phyloP scores from a whole-genome alignment of 2,329 filamentous ascomycete species.

The Clonostachys solani region DNA sequence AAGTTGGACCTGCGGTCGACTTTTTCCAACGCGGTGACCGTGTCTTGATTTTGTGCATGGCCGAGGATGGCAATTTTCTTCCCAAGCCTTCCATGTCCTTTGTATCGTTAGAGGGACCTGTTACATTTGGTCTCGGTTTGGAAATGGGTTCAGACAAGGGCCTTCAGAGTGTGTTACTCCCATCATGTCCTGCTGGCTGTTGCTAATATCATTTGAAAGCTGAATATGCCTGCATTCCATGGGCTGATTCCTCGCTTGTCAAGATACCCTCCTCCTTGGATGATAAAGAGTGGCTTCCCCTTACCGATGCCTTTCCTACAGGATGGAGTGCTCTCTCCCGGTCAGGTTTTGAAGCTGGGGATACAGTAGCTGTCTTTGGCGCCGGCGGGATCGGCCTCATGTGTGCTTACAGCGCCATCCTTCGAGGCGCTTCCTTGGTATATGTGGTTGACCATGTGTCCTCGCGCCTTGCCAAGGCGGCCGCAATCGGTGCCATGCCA shows the following conservation, averaged over 20 bases:
- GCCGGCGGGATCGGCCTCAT: constrained; percentile 62
- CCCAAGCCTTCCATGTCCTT: constrained; percentile 6
- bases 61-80: constrained; percentile 7
- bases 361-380: constrained; percentile 61
- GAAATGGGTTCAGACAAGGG: not conserved
- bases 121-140: not conserved
- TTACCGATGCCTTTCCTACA: constrained; percentile 5
- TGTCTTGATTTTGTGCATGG: constrained; percentile 21
- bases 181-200: not conserved
- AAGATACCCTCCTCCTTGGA: constrained; percentile 19
- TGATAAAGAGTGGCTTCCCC: not conserved
- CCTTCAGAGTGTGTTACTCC: constrained; percentile 1
- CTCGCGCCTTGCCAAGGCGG: constrained; percentile 51
- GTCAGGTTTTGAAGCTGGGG: constrained; percentile 54
- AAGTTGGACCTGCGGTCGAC: constrained; percentile 25
- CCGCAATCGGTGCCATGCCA: constrained; percentile 57
- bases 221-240: constrained; percentile 46
- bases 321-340: constrained; percentile 54
- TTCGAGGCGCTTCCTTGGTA: constrained; percentile 57
- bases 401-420: constrained; percentile 57
- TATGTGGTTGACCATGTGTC: constrained; percentile 60
- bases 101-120: not conserved
- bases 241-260: constrained; percentile 38
- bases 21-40: constrained; percentile 27
- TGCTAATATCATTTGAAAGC: constrained; percentile 14